These are phyloP conservation scores for Endocalyx cinctus DNA, from an alignment of 2,329 filamentous ascomycete species.

Conservation along the genomic window DNA sequence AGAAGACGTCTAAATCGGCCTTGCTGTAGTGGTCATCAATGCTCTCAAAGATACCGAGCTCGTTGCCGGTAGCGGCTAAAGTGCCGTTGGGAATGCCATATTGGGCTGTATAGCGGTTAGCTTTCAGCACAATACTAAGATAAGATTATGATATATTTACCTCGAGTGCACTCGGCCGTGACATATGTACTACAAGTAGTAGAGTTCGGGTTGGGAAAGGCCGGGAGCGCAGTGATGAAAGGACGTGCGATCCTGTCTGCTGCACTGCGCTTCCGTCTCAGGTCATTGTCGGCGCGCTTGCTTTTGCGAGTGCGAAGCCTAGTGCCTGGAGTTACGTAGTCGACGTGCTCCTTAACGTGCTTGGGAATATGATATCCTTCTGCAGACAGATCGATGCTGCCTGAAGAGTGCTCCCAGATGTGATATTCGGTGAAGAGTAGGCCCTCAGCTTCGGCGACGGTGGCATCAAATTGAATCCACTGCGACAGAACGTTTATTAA, in stretches of 20 bases:
- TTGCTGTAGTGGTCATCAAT: slow-evolving; percentile 33
- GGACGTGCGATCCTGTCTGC: slow-evolving; percentile 10
- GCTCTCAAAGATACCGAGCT: slow-evolving; percentile 28
- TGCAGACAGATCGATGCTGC: slow-evolving; percentile 13
- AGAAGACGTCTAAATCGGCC: slow-evolving; percentile 29
- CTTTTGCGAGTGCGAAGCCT: slow-evolving; percentile 12
- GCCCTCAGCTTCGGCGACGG: slow-evolving; percentile 27
- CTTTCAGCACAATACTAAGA: neutral
- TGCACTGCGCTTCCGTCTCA: too few relatives aligned
- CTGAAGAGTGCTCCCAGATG: slow-evolving; percentile 26
- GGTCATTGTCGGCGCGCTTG: slow-evolving; percentile 11
- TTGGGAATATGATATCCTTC: slow-evolving; percentile 19
- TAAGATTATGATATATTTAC: slow-evolving; percentile 12
- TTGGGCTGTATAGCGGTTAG: slow-evolving; percentile 10
- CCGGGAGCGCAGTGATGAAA: slow-evolving; percentile 13
- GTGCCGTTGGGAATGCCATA: slow-evolving; percentile 18
- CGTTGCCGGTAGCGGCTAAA: slow-evolving; percentile 14
- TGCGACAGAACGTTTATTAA: slow-evolving; percentile 8
- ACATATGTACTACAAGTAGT: slow-evolving; percentile 19
- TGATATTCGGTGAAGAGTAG: slow-evolving; percentile 31
- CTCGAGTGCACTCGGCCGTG: slow-evolving; percentile 18
- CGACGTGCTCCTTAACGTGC: slow-evolving; percentile 18
- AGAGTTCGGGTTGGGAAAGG: slow-evolving; percentile 15
- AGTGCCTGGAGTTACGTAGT: slow-evolving; percentile 20
- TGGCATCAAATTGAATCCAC: slow-evolving; percentile 34